Evolutionary conservation across 768 basidiomycete species (phyloP), one percentile per base, ranked within the genome.

Genomic region (Lentinula guzmanii): DNA sequence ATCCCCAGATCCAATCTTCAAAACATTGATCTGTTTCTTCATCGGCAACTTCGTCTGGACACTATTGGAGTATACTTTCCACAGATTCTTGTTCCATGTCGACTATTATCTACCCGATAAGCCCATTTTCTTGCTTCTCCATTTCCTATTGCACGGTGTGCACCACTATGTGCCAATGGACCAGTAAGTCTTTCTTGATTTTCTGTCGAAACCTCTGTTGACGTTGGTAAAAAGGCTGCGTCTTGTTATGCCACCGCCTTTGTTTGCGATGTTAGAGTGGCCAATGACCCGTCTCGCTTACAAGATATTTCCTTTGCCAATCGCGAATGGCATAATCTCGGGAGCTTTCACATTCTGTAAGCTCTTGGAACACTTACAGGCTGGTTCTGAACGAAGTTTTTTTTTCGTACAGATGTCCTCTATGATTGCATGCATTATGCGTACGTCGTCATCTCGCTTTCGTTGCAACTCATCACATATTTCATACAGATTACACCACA

Each of bases 121-220:
- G 61, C 88, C 89, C 5, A 75, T 77, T 56, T 91, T 89, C 74
- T 79, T 98, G 69, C 85, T 86, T 46, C 70, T 98, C 28, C 97
- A 99, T 71, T 99, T 99, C 76, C 71, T 92, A 68, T 78, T 93
- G 70, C 97, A 98, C 69, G 97, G 97, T 15, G 86, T 99, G 39
- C 97, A 99, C 70, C 97, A 99, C 73, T 99, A 95, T 70, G 78
- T 99, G 65, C 97, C 95, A 15, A 97, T 98, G 95, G 95, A 97
- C 70, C 79, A 86, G 90, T 92, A 69, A 64, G 83, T 73, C 5
- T 43, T 16, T 52, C 16, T 51, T 31, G 10, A 15, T 63, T 18
- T 43, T 15, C 43, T 33, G 28, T 8, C 28, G 11, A 51, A 43
- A n/a, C 0, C 50, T 2, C 33, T 46, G n/a, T 39, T 54, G 21